Base-by-base conservation (phyloP, 306 rosid species). In the Begonia loranthoides region DNA sequence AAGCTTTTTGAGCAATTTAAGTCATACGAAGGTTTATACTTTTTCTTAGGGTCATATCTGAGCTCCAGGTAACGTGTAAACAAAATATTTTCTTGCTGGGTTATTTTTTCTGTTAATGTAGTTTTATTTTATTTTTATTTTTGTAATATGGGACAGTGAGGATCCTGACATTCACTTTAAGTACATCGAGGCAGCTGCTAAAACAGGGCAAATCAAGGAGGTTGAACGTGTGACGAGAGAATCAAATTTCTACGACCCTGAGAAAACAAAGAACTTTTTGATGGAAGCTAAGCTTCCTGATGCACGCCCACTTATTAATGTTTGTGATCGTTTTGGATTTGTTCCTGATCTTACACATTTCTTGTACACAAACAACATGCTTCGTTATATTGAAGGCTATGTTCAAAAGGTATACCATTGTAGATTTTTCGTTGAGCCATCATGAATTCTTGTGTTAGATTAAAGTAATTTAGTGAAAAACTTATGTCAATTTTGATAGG, bases 251-350 rank as follows among this genome's bases (percentile, higher is more conserved):
- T 92, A 92, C 53, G 99, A 92, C 12, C 68, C 99, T 2, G 99
- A 86, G 82, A 92, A 92, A 64, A 83, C 96, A 0, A 92, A 92
- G 93, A 92, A 92, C 73, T 92, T 92, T 63, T 64, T 92, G 13
- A 92, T 86, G 96, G 99, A 92, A 72, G 96, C 84, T 41, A 92
- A 86, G 75, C 96, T 92, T 72, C 99, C 99, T 0, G 99, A 92
- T 75, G 99, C 99, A 11, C 86, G 99, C 0, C 99, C 99, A 12
- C 68, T 92, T 39, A 92, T 92, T 60, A 92, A 92, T 80, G 99
- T 92, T 59, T 92, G 99, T 58, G 99, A 92, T 46, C 94, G 99
- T 44, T 92, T 92, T 53, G 99, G 99, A 57, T 92, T 80, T 80
- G 99, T 92, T 66, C 99, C 99, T 3, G 99, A 92, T 83, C 88